phyloP scores from a whole-genome alignment of 306 rosid species.

The Castanea crenata region DNA sequence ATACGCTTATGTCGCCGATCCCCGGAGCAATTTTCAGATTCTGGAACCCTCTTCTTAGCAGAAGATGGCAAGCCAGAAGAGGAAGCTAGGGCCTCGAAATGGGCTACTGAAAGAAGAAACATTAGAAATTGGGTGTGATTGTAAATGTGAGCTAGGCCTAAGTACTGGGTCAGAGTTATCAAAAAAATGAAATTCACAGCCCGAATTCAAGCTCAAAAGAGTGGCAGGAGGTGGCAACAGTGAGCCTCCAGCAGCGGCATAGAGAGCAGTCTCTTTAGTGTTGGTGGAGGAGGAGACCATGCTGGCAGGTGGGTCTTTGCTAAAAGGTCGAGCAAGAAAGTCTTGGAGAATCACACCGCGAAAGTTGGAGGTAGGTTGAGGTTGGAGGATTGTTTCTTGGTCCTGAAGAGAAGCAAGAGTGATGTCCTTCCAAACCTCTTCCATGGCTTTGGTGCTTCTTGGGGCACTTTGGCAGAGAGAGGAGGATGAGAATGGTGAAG shows the following conservation, averaged over 20 bases:
- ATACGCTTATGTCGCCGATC: conserved; percentile 63
- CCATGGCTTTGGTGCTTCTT: conserved; percentile 41
- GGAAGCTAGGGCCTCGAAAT: conserved; percentile 24
- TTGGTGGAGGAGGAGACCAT: conserved; percentile 2
- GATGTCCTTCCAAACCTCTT: conserved; percentile 77
- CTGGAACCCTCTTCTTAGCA: conserved; percentile 33
- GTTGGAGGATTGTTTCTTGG: not conserved
- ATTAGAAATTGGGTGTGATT: conserved; percentile 7
- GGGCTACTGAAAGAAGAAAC: conserved; percentile 4
- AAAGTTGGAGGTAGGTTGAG: not conserved
- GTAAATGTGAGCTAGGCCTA: not conserved
- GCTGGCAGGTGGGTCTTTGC: conserved; percentile 31
- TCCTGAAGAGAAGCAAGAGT: conserved; percentile 40
- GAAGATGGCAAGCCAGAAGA: conserved; percentile 31
- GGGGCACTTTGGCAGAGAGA: not conserved
- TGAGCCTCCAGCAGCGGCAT: conserved; percentile 3
- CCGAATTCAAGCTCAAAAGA: conserved; percentile 44
- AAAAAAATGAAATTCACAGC: conserved; percentile 26
- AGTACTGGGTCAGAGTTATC: conserved; percentile 16
- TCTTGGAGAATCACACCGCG: conserved; percentile 51
- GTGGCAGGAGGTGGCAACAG: conserved; percentile 29
- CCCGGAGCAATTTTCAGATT: conserved; percentile 20
- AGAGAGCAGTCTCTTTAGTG: not conserved
- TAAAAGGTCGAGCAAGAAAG: conserved; percentile 52
- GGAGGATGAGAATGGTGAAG: conserved; percentile 11